Evolutionary conservation across 805 yeast species (phyloP), one percentile per base, ranked within the genome.

Genomic region (Candida glaebosa): DNA sequence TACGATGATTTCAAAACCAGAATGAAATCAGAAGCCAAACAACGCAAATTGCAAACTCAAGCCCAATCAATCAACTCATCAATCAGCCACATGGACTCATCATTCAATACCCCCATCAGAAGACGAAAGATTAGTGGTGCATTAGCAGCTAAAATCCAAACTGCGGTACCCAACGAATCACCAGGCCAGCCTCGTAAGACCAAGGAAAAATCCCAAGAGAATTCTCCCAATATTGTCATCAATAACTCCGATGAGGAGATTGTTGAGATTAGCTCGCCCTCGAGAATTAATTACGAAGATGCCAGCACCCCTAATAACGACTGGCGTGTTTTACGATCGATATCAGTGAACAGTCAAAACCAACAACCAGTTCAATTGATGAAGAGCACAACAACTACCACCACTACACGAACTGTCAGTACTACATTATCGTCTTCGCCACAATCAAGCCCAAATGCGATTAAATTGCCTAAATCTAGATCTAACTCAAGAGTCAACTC

Each of bases 121-220:
- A 75, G 87, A 57, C 53, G 75, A 42, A 75, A 82, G 51, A 78
- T 80, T 43, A 71, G 81, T 49, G 85, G 90, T 3, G 81, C 87
- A 0, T 78, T 79, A 42, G 78, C 84, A 26, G 77, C 82, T 39
- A 80, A 82, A 51, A 76, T 79, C 24, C 84, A 78, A 53, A 77
- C 81, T 30, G 93, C 93, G 0, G 89, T 93, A 15, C 99, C 98
- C 4, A 76, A 78, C 49, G 87, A 87, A 38, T 87, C 96, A 2
- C 99, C 99, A 0, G 99, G 98, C 2, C 99, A 93, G 63, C 99
- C 99, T 31, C 78, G 97, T 56, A 91, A 91, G 54, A 66, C 66
- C 49, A 61, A 66, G 28, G 67, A 72, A 3, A 60, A 69, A 4
- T 47, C 37, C 48, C 60, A 3, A 51, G 43, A 59, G 61, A 34